Evolutionary conservation across 441 rosid genomes (phyloP).

Genomic region (Pelargonium citronellum): DNA sequence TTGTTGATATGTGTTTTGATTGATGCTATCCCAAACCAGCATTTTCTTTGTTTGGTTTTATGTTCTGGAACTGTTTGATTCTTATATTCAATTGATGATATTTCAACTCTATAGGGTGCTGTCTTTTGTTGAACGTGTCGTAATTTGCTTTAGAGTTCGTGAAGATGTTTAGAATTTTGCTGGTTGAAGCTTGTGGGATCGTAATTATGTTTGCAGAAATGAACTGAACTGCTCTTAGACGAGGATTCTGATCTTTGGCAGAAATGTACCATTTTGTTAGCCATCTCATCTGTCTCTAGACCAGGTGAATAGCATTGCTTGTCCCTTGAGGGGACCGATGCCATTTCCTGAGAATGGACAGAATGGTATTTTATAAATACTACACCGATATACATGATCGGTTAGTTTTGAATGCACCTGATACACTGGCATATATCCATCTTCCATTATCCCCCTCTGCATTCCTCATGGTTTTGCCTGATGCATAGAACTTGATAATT

Average conservation of each 20-base stretch:
- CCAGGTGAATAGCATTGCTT: too few relatives aligned
- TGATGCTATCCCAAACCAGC: conserved; percentile 16
- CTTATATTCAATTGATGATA: not conserved
- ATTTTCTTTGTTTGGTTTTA: not conserved
- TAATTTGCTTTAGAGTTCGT: not conserved
- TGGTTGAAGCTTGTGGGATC: too few relatives aligned
- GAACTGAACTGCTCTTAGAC: too few relatives aligned
- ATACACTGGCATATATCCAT: not conserved
- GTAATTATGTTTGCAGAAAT: too few relatives aligned
- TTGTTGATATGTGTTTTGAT: not conserved
- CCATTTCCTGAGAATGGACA: too few relatives aligned
- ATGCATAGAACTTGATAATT: not conserved
- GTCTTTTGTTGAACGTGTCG: conserved; percentile 3
- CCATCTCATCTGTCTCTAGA: too few relatives aligned
- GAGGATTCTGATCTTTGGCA: too few relatives aligned
- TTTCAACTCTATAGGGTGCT: conserved; percentile 1
- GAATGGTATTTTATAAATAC: too few relatives aligned
- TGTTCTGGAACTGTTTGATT: conserved; percentile 13
- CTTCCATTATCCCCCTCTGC: not conserved
- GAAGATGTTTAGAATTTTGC: not conserved
- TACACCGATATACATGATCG: not conserved
- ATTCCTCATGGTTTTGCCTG: conserved; percentile 8
- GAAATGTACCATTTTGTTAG: too few relatives aligned
- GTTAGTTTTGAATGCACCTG: not conserved
- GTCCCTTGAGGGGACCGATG: too few relatives aligned